These are phyloP conservation scores for Steccherinum ochraceum DNA, from an alignment of 768 basidiomycete species.

Conservation along the genomic window DNA sequence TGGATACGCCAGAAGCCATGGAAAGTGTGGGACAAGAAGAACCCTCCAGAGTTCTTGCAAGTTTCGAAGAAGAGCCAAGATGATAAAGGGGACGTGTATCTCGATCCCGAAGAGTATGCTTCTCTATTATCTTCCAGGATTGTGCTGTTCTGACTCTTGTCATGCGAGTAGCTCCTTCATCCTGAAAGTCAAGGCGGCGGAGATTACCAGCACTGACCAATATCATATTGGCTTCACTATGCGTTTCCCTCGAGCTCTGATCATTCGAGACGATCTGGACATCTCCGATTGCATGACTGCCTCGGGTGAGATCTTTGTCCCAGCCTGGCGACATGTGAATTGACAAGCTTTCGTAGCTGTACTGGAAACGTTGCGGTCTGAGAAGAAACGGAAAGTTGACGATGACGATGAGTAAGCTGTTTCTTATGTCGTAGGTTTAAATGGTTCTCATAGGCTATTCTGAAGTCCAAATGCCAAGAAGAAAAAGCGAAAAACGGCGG, in stretches of 20 bases:
- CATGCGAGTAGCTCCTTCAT: slow-evolving; percentile 73
- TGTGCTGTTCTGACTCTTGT: neutral
- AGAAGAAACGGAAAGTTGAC: slow-evolving; percentile 73
- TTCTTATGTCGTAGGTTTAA: slow-evolving; percentile 7
- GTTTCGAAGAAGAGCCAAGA: slow-evolving; percentile 57
- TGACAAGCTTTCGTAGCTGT: slow-evolving; percentile 34
- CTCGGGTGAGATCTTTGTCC: slow-evolving; percentile 41
- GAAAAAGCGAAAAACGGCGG: slow-evolving; percentile 54
- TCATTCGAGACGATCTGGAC: slow-evolving; percentile 72
- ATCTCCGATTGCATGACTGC: slow-evolving; percentile 70
- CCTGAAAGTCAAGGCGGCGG: slow-evolving; percentile 88
- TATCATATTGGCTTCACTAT: slow-evolving; percentile 86
- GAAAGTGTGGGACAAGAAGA: slow-evolving; percentile 72
- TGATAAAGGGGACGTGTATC: slow-evolving; percentile 87
- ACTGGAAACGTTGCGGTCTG: slow-evolving; percentile 52
- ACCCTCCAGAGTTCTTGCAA: slow-evolving; percentile 63
- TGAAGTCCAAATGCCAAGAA: slow-evolving; percentile 48
- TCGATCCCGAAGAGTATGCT: slow-evolving; percentile 80
- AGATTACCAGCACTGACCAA: slow-evolving; percentile 79
- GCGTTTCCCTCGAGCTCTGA: slow-evolving; percentile 86
- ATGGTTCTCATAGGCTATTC: neutral
- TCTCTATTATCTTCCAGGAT: neutral
- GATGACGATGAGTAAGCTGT: slow-evolving; percentile 49
- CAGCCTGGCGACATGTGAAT: neutral
- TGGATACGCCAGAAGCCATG: slow-evolving; percentile 81